phyloP scores from a whole-genome alignment of 495 filamentous ascomycete genomes.

The Aspergillus conjunctus region DNA sequence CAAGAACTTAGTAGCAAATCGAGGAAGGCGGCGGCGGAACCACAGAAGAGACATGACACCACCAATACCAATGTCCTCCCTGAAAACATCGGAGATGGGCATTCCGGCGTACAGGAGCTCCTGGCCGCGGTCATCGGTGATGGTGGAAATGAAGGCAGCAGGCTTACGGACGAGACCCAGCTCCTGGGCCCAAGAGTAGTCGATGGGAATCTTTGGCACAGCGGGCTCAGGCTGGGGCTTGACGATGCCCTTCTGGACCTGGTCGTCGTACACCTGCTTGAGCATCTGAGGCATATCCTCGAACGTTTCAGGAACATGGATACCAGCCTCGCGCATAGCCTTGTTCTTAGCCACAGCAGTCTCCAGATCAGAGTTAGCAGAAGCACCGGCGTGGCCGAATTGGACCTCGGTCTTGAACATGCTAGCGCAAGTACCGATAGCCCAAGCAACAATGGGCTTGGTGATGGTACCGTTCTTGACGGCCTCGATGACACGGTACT shows the following conservation, averaged over 20 bases:
- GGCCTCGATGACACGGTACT: conserved; percentile 98
- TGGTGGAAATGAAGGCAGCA: conserved; percentile 99
- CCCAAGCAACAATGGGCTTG: conserved; percentile 98
- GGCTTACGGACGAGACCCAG: conserved; percentile 99
- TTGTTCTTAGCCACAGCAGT: conserved; percentile 96
- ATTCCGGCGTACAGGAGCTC: conserved; percentile 98
- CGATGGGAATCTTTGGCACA: conserved; percentile 98
- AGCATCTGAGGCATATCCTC: conserved; percentile 86
- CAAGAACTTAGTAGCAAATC: conserved; percentile 96
- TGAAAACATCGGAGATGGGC: conserved; percentile 99
- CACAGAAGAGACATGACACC: conserved; percentile 99
- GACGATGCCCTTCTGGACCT: conserved; percentile 81
- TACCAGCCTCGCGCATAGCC: conserved; percentile 90
- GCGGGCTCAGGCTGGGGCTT: conserved; percentile 84
- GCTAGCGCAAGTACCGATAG: conserved; percentile 97
- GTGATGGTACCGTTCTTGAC: conserved; percentile 91
- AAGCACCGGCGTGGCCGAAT: conserved; percentile 97
- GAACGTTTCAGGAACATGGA: conserved; percentile 93
- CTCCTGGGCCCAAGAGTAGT: conserved; percentile 99
- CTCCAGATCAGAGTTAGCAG: conserved; percentile 98
- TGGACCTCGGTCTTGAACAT: conserved; percentile 99
- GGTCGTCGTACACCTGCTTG: conserved; percentile 76
- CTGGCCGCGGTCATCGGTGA: conserved; percentile 99
- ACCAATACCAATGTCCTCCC: conserved; percentile 96
- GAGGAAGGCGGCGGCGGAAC: conserved; percentile 97